Evolutionary conservation across 2,329 filamentous ascomycete species (phyloP).

Genomic region (Colletotrichum phormii): DNA sequence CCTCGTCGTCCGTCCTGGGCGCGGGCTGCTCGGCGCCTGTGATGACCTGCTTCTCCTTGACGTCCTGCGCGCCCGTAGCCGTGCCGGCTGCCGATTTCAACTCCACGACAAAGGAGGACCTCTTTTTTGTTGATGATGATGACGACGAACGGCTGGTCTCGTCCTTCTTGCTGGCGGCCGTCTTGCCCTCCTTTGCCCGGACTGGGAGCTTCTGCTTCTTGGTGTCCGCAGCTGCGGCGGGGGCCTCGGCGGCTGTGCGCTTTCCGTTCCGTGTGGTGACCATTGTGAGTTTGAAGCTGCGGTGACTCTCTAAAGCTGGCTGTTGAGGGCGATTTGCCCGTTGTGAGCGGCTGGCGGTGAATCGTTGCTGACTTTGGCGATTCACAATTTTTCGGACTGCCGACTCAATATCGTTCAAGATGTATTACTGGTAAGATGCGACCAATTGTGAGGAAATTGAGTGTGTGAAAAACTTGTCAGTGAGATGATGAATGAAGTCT

Average conservation of each 20-base stretch:
- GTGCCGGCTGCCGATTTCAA: slow-evolving; percentile 16
- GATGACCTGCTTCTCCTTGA: slow-evolving; percentile 22
- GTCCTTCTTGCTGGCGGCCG: slow-evolving; percentile 20
- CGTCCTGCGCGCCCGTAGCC: not conserved
- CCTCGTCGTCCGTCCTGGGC: slow-evolving; percentile 31
- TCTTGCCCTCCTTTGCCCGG: slow-evolving; percentile 47
- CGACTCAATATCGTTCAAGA: no score
- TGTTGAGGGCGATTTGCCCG: not conserved
- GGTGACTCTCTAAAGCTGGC: not conserved
- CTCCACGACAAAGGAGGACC: slow-evolving; percentile 26
- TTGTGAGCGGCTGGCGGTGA: not conserved
- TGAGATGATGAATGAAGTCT: not conserved
- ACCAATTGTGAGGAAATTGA: not conserved
- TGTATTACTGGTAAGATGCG: not conserved
- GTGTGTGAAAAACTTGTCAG: not conserved
- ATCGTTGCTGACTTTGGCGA: not conserved
- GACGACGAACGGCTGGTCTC: slow-evolving; percentile 22
- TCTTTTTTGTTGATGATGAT: slow-evolving; percentile 25
- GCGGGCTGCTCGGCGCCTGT: slow-evolving; percentile 34
- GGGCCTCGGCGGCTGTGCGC: slow-evolving; percentile 31
- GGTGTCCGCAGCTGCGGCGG: not conserved
- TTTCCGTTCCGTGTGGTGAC: slow-evolving; percentile 37
- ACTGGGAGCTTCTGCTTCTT: slow-evolving; percentile 46
- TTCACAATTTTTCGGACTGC: no score
- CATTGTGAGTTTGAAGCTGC: slow-evolving; percentile 21